phyloP scores from a whole-genome alignment of 176 grass and related monocot species.

The Rhipidocladum racemiflorum region DNA sequence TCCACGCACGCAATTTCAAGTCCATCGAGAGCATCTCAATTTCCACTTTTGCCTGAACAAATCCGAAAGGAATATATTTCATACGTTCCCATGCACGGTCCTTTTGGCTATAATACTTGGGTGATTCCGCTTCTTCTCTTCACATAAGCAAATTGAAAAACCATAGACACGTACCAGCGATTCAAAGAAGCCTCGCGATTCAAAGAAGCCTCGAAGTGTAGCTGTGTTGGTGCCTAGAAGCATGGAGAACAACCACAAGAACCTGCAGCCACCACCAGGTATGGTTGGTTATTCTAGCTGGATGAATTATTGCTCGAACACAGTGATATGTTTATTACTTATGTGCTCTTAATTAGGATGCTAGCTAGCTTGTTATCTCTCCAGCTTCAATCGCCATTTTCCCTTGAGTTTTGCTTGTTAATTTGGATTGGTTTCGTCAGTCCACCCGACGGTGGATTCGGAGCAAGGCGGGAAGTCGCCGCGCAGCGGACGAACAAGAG shows the following conservation, averaged over 20 bases:
- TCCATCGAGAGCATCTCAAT: neutral
- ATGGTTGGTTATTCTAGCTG: neutral
- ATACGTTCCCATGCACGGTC: neutral
- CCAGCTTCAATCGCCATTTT: neutral
- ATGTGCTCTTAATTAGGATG: neutral
- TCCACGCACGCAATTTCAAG: neutral
- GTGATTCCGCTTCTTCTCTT: neutral
- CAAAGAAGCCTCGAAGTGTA: neutral
- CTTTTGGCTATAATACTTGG: neutral
- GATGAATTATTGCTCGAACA: neutral
- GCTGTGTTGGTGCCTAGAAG: neutral
- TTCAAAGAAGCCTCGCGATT: neutral
- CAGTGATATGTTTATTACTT: neutral
- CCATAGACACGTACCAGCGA: neutral
- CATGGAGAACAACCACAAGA: constrained; percentile 26
- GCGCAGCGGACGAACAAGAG: neutral
- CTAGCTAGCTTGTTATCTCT: neutral
- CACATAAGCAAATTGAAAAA: neutral
- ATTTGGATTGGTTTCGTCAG: neutral
- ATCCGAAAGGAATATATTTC: neutral
- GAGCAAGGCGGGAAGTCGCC: neutral
- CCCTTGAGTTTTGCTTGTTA: neutral
- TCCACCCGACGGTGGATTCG: constrained; percentile 17
- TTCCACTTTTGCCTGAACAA: neutral
- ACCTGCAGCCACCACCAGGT: constrained; percentile 29